These are phyloP conservation scores for Dactylellina leptospora DNA, from an alignment of 2,329 filamentous ascomycete species.

Conservation along the genomic window DNA sequence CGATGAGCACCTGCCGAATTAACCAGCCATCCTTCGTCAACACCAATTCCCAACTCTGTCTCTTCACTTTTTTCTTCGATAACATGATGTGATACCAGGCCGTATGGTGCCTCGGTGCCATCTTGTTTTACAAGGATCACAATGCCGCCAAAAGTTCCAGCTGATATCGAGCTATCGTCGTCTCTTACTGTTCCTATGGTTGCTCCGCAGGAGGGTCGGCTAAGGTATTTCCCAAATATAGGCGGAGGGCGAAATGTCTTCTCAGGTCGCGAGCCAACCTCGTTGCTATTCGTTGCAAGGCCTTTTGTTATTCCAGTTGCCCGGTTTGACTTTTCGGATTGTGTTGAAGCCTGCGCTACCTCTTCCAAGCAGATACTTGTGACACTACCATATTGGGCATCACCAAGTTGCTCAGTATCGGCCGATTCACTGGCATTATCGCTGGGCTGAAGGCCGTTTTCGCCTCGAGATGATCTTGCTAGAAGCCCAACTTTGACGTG, in stretches of 20 bases:
- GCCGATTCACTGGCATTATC: too few relatives aligned
- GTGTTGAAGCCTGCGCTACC: background rate
- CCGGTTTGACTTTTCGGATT: background rate
- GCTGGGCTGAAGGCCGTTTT: background rate
- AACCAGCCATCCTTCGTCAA: constrained; percentile 50
- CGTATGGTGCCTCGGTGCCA: constrained; percentile 49
- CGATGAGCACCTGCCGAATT: constrained; percentile 38
- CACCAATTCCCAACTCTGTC: constrained; percentile 46
- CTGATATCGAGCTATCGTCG: constrained; percentile 42
- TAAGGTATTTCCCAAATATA: constrained; percentile 44
- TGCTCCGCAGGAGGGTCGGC: constrained; percentile 46
- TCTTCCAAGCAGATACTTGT: background rate
- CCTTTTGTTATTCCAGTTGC: background rate
- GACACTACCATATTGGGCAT: background rate
- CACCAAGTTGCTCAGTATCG: too few relatives aligned
- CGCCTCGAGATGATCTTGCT: constrained; percentile 26
- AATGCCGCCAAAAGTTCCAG: constrained; percentile 50
- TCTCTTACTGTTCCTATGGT: constrained; percentile 44
- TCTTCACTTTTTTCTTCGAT: constrained; percentile 51
- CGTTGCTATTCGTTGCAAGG: background rate
- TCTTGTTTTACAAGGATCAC: constrained; percentile 48
- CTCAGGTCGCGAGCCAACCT: constrained; percentile 10
- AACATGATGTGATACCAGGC: constrained; percentile 50
- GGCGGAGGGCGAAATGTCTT: constrained; percentile 48
- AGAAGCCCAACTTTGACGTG: constrained; percentile 51